Conservation (phyloP, 2,329 filamentous ascomycete genomes). For the Xylariaceae sp. region DNA sequence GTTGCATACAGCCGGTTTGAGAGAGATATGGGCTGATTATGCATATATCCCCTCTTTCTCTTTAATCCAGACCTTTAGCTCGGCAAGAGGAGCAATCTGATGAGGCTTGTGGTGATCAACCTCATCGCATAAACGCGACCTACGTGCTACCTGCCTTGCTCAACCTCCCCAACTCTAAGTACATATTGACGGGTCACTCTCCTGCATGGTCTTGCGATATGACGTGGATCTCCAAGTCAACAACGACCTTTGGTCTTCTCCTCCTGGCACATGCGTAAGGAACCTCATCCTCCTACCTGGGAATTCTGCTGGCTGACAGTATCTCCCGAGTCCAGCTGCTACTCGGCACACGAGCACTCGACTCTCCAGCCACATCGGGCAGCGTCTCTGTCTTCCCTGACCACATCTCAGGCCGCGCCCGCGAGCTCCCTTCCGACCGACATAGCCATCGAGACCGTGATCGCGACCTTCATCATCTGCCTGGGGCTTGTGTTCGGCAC, state of each 20-base stretch:
- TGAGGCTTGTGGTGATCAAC: no score
- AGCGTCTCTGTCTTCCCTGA: slow-evolving; percentile 38
- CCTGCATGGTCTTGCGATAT: no score
- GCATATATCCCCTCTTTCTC: no score
- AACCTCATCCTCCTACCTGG: no score
- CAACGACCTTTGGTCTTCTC: slow-evolving; percentile 68
- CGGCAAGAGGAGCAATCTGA: no score
- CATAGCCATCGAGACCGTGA: slow-evolving; percentile 78
- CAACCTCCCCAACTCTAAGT: no score
- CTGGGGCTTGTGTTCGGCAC: slow-evolving; percentile 74
- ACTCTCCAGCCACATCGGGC: slow-evolving; percentile 55
- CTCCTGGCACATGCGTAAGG: slow-evolving; percentile 83
- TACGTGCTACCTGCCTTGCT: no score
- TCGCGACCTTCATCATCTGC: slow-evolving; percentile 73
- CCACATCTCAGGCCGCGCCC: slow-evolving; percentile 33
- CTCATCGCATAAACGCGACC: no score
- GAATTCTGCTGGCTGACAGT: slow-evolving; percentile 6
- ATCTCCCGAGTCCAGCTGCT: slow-evolving; percentile 57
- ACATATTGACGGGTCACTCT: no score
- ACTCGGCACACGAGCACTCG: slow-evolving; percentile 91
- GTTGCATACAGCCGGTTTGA: no score
- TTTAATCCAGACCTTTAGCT: no score
- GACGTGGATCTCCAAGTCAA: slow-evolving; percentile 62
- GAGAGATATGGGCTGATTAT: no score
- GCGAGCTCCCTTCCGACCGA: slow-evolving; percentile 63